Percentiles rank a stretch among this genome's conserved stretches.
These are phyloP conservation scores for Pseudocercospora fuligena DNA, from an alignment of 2,329 filamentous ascomycete genomes.

Conservation along the genomic window DNA sequence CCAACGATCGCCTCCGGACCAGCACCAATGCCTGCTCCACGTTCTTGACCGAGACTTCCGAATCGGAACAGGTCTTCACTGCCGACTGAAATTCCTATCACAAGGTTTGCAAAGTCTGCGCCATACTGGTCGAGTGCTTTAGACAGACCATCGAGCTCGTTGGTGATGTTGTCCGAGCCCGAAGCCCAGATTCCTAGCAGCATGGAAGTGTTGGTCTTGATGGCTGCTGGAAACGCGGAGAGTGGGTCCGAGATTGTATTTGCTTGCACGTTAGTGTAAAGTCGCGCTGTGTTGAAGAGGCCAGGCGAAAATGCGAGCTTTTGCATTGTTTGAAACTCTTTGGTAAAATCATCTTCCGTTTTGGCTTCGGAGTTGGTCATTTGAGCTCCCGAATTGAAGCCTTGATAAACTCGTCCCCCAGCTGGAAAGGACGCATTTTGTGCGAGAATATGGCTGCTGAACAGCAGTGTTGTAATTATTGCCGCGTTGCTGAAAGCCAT, in stretches of 20 bases:
- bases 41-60: constrained; percentile 68
- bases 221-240: constrained; percentile 76
- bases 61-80: constrained; percentile 74
- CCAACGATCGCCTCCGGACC: constrained; percentile 65
- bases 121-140: constrained; percentile 73
- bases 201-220: constrained; percentile 76
- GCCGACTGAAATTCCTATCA: constrained; percentile 84
- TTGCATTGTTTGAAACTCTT: constrained; percentile 70
- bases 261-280: constrained; percentile 67
- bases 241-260: constrained; percentile 69
- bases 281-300: constrained; percentile 47
- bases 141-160: constrained; percentile 75
- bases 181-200: constrained; percentile 80
- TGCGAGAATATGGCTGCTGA: constrained; percentile 17
- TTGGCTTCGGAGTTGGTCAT: constrained; percentile 66
- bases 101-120: constrained; percentile 65
- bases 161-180: constrained; percentile 59
- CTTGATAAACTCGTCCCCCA: constrained; percentile 45
- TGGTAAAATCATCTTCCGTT: constrained; percentile 68
- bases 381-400: constrained; percentile 75
- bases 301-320: constrained; percentile 62
- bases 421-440: constrained; percentile 27
- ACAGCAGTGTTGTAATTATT: neutral
- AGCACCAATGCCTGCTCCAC: constrained; percentile 66
- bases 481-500: neutral